Evolutionary conservation across 2,329 filamentous ascomycete species (phyloP).

Genomic region (Ceratocystiopsis sp.): DNA sequence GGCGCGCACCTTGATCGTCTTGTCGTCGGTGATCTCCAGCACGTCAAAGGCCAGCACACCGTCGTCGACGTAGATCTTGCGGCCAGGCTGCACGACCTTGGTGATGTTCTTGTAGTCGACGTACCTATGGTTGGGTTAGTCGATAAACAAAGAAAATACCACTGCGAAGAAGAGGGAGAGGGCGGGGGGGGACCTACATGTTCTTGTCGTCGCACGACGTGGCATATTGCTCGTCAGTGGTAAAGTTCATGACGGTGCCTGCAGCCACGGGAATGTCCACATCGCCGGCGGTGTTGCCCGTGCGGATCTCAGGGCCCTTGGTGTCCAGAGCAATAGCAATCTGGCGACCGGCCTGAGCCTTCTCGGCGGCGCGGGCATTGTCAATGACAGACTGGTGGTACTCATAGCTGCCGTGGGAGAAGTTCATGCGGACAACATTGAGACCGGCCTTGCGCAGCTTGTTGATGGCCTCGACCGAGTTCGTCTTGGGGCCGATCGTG

Average conservation of each 20-base stretch:
- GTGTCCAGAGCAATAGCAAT: constrained; percentile 84
- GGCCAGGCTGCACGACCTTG: constrained; percentile 83
- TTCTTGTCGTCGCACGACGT: constrained; percentile 73
- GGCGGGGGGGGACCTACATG: constrained; percentile 46
- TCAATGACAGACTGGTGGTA: constrained; percentile 93
- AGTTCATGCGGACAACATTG: constrained; percentile 99
- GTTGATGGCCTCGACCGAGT: constrained; percentile 95
- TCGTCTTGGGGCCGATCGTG: constrained; percentile 98
- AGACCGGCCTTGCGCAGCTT: constrained; percentile 76
- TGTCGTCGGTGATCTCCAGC: constrained; percentile 66
- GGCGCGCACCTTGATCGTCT: constrained; percentile 73
- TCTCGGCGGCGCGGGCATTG: constrained; percentile 78
- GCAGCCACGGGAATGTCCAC: constrained; percentile 65
- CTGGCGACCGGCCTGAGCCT: constrained; percentile 59
- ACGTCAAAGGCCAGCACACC: constrained; percentile 96
- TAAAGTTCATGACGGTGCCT: constrained; percentile 82
- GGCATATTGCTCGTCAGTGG: constrained; percentile 86
- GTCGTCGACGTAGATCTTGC: constrained; percentile 94
- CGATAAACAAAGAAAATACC: neutral
- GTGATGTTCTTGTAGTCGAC: constrained; percentile 99
- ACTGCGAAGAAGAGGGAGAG: too few species aligned
- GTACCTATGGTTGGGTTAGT: constrained; percentile 39
- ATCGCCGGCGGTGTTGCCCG: constrained; percentile 56
- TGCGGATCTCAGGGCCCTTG: constrained; percentile 46
- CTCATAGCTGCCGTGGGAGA: constrained; percentile 85